Conservation (phyloP, 495 filamentous ascomycete genomes). For the Penicillium cataractarum region DNA sequence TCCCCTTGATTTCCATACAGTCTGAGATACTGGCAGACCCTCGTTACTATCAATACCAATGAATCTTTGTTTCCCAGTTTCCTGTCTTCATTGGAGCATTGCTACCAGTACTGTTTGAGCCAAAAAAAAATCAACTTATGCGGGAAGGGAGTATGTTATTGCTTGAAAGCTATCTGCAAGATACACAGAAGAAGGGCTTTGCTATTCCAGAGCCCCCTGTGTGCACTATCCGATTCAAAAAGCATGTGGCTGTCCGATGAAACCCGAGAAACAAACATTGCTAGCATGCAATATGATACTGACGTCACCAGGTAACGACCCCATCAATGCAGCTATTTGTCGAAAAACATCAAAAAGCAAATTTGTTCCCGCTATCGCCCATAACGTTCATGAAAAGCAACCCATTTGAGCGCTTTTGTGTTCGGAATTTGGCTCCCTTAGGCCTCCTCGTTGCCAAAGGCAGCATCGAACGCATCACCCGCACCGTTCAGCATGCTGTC, state of each 20-base stretch:
- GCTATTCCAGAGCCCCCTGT: background rate
- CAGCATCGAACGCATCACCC: background rate
- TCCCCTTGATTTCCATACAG: too few species aligned
- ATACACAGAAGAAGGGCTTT: background rate
- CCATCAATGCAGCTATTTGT: background rate
- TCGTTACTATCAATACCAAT: too few species aligned
- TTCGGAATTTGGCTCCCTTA: too few species aligned
- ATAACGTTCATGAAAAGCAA: too few species aligned
- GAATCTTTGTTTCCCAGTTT: too few species aligned
- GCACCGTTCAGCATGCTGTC: background rate
- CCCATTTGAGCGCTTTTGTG: too few species aligned
- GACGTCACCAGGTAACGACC: too few species aligned
- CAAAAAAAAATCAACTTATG: background rate
- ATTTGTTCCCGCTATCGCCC: background rate
- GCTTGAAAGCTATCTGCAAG: background rate
- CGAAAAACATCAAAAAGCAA: background rate
- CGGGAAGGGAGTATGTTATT: background rate
- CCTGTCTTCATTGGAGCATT: too few species aligned
- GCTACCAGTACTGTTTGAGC: too few species aligned
- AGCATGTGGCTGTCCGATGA: too few species aligned
- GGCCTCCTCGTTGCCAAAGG: background rate
- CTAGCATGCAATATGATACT: background rate
- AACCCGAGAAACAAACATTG: too few species aligned
- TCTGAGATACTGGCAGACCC: too few species aligned
- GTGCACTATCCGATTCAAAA: background rate